These are phyloP conservation scores for Chamaecrista fasciculata DNA, from an alignment of 306 rosid genomes.

Conservation along the genomic window DNA sequence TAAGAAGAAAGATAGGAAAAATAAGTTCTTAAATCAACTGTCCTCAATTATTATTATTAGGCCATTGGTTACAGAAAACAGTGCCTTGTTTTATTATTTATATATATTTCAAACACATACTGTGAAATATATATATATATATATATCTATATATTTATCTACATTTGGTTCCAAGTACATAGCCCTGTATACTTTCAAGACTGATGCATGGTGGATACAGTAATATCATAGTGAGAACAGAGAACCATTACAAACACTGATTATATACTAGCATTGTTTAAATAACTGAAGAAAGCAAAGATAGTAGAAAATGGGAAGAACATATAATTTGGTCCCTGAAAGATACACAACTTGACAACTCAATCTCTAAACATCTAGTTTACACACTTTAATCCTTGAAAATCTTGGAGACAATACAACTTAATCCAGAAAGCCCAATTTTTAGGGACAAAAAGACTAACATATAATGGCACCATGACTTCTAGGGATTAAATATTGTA, in stretches of 20 bases:
- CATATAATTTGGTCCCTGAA: too few relatives aligned
- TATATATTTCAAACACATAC: too few relatives aligned
- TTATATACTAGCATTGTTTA: background rate
- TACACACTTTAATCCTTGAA: too few relatives aligned
- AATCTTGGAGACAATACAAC: too few relatives aligned
- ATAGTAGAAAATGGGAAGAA: constrained; percentile 22
- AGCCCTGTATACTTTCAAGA: background rate
- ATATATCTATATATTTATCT: background rate
- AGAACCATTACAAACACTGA: constrained; percentile 17
- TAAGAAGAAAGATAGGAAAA: background rate
- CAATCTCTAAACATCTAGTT: too few relatives aligned
- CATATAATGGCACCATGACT: too few relatives aligned
- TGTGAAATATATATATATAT: background rate
- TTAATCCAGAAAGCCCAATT: too few relatives aligned
- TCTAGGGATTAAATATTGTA: too few relatives aligned
- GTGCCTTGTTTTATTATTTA: too few relatives aligned
- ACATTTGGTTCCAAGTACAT: background rate
- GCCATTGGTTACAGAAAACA: constrained; percentile 9
- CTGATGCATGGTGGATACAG: constrained; percentile 9
- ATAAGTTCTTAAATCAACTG: background rate
- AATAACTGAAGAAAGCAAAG: constrained; percentile 27
- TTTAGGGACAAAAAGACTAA: too few relatives aligned
- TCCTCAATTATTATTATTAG: constrained; percentile 2
- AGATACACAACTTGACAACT: too few relatives aligned
- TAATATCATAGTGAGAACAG: constrained; percentile 9